Base-by-base conservation (phyloP, 345 rosid genomes). In the Salix brachista region DNA sequence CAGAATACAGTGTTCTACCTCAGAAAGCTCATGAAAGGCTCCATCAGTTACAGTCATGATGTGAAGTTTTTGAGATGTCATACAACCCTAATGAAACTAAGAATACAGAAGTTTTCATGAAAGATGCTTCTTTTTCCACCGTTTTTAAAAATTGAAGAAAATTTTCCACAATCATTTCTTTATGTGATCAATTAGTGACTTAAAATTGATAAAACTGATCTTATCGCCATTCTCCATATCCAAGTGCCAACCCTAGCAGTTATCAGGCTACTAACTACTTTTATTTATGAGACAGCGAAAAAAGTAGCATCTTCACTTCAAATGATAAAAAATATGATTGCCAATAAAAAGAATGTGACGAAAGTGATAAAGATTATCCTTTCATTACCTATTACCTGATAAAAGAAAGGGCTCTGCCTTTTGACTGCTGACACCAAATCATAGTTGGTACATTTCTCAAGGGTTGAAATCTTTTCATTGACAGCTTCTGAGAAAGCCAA, bases 361-460 rank as follows among this genome's bases (percentile, higher is more conserved):
- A 17, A 19, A 21, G 67, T 37, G 9, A 61, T 19, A 14, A 62
- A n/a, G 52, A 71, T 23, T 39, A 68, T 69, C 65, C 25, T 26
- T 9, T 65, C 12, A 25, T 74, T 80, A 96, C 99, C 99, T 94
- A 25, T 74, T 80, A 96, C 99, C 99, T 94, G 99, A 82, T 89
- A 87, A 80, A 82, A 87, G 88, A 96, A 96, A 39, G 98, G 92
- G 84, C 83, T 87, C 86, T 96, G 98, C 87, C 99, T 91, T 80
- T 85, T 85, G 5, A 94, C 97, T 67, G 99, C 97, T 48, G 92
- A 89, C 73, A 96, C 89, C 25, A 96, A 78, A 88, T 94, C 98
- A 89, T 96, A 96, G 11, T 77, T 69, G 56, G 93, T 87, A 84
- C 83, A 82, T 30, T 91, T 89, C 83, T 87, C 87, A 71, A 86